Base-by-base conservation (phyloP, 139 green algal genomes). In the Astrephomene gubernaculifera region DNA sequence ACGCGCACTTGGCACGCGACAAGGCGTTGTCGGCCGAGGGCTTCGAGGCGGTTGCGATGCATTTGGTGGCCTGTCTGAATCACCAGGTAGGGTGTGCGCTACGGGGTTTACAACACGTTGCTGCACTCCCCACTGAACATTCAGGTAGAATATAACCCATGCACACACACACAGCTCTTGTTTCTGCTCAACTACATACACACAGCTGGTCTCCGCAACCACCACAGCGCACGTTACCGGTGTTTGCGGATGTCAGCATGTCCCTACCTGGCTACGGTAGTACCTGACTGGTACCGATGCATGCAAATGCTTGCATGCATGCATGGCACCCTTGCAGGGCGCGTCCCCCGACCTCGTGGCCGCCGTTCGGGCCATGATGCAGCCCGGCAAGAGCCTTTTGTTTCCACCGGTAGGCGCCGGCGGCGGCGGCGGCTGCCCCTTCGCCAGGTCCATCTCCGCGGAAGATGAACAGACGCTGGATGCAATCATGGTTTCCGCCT, bases 1-100 rank as follows among this genome's bases (percentile, higher is more conserved):
- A 65, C 33, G 73, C 73, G 73, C 73, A 81, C 73, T 33, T 81
- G 73, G 73, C 73, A 12, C 71, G 71, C 21, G 44, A 65, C 22
- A 36, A 41, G 49, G 53, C 35, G 29, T 53, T 81, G 35, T 33
- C 29, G 9, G 10, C 73, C 24, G 24, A 4, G 8, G 35, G 69
- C 17, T 65, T 81, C 5, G 21, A 36, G 52, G 31, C 52, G 2
- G n/a, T 81, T n/a, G 52, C 24, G 52, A 35, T 38, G 33, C 27
- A 49, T 35, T 68, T 17, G 73, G 9, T 31, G 52, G 53, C 39
- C 43, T 64, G 29, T 36, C 45, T 80, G 31, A 49, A n/a, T n/a
- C n/a, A n/a, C n/a, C n/a, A n/a, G n/a, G n/a, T n/a, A n/a, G n/a
- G n/a, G n/a, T n/a, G n/a, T n/a, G n/a, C n/a, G n/a, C n/a, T n/a